Evolutionary conservation across 176 grass and related monocot genomes (phyloP), one percentile per base, ranked within the genome.

Genomic region (Eremochloa ophiuroides): DNA sequence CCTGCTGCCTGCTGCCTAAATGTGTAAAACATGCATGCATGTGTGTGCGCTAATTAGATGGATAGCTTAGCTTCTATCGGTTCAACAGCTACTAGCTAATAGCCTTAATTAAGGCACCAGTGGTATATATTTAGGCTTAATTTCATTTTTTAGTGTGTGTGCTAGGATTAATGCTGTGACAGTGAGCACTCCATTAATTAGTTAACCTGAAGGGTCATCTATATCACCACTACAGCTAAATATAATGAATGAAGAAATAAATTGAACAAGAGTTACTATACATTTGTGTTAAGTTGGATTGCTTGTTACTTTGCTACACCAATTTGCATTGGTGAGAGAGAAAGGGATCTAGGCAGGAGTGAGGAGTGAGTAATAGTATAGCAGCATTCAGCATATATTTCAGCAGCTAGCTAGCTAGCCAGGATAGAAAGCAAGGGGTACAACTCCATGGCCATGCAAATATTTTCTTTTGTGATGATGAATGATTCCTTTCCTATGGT

Each of bases 341-440:
- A 34, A 68, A 84, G 76, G 75, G 81, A 84, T 88, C 87, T 64
- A 41, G 51, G 71, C 58, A 88, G 82, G 76, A 88, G 87, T 76
- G 81, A 62, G 15, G 82, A 84, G 75, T 69, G 79, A 80, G 75
- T 39, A 82, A 15, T 53, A 29, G 42, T 22, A 59, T 2, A 81
- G 31, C 59, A 84, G 31, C 37, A 69, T 68, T 37, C 34, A 66
- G 31, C 30, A 35, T 42, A 14, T 43, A 42, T 20, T 51, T 51
- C 48, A 51, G 48, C 48, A n/a, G 50, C 50, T 51, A 8, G 60
- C 2, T 37, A 43, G 35, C 44, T 65, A 62, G 47, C 80, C 39
- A 71, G 55, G 62, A 79, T 35, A 37, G 37, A 42, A 69, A 75
- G 74, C 79, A 82, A 79, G 80, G 80, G 83, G 79, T 48, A 65